Evolutionary conservation across 352 stramenopile genomes (phyloP), one percentile per base, ranked within the genome.

Genomic region (Bremia lactucae): DNA sequence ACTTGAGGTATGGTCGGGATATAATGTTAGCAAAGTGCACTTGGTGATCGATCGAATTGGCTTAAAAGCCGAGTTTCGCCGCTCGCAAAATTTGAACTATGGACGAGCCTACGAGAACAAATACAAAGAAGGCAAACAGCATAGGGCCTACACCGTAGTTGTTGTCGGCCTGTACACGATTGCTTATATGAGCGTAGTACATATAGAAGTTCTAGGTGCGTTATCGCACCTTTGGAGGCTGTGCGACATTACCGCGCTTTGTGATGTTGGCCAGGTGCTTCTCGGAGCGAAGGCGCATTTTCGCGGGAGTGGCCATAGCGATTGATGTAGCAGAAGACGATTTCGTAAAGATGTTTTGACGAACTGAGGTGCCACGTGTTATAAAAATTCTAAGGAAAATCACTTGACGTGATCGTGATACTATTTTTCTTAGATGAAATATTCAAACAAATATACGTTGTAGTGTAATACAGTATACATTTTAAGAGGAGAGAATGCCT

Each of bases 181-280:
- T n/a, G 24, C n/a, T n/a, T n/a, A n/a, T n/a, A 14, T 14, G 15
- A 33, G 11, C 28, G 11, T 4, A 1, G 5, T 33, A 6, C 2
- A 33, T 33, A 16, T n/a, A 33, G 7, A 33, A 3, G 1, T 16
- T 33, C 6, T 3, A 33, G 24, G 24, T 7, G 14, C 3, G 1
- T 4, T 28, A 31, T 4, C 65, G 18, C 40, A 93, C 80, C 75
- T 88, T 84, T 29, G 83, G 64, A 0, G 73, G 60, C 61, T 87
- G 72, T 22, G 71, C 74, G n/a, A 93, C 75, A 10, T 72, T 56
- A 0, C 80, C 80, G 18, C 80, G 77, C 68, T 93, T 90, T 35
- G 77, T 93, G 68, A 93, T 90, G 62, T 93, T 93, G 50, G 57
- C 52, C 52, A 73, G 57, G 67, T 93, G 80, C 68, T 93, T 93